phyloP scores from a whole-genome alignment of 331 rosid species.

The Quercus tomentella region DNA sequence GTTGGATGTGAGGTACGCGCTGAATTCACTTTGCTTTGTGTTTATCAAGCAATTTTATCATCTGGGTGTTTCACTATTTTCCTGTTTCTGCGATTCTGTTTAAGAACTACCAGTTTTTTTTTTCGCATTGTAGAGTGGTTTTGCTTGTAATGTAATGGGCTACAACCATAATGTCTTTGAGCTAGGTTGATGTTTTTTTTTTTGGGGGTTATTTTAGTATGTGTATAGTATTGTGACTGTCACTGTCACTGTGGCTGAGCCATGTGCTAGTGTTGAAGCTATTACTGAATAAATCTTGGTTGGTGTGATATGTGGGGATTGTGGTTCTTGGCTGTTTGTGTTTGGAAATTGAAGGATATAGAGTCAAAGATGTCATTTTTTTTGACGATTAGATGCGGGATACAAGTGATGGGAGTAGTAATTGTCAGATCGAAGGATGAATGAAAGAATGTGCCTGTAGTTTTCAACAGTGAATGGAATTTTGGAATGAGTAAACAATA shows the following conservation, averaged over 20 bases:
- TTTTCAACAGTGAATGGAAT: background rate
- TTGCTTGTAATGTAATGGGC: background rate
- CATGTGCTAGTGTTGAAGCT: background rate
- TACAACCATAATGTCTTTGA: background rate
- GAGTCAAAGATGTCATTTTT: background rate
- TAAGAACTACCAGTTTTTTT: background rate
- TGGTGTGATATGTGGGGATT: background rate
- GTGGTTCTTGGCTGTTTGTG: background rate
- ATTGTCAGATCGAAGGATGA: background rate
- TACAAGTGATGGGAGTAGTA: background rate
- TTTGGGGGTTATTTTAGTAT: background rate
- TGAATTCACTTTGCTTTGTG: background rate
- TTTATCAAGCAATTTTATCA: background rate
- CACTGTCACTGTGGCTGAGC: background rate
- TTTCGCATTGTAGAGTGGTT: background rate
- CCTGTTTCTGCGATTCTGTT: background rate
- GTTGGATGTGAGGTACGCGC: constrained; percentile 58
- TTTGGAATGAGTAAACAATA: background rate
- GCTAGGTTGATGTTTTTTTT: background rate
- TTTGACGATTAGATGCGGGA: background rate
- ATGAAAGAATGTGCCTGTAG: background rate
- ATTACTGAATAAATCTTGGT: background rate
- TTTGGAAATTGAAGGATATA: background rate
- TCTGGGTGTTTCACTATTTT: background rate
- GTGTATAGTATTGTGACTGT: background rate